These are phyloP conservation scores for Leucocoprinus sp. DNA, from an alignment of 768 basidiomycete species.

Conservation along the genomic window DNA sequence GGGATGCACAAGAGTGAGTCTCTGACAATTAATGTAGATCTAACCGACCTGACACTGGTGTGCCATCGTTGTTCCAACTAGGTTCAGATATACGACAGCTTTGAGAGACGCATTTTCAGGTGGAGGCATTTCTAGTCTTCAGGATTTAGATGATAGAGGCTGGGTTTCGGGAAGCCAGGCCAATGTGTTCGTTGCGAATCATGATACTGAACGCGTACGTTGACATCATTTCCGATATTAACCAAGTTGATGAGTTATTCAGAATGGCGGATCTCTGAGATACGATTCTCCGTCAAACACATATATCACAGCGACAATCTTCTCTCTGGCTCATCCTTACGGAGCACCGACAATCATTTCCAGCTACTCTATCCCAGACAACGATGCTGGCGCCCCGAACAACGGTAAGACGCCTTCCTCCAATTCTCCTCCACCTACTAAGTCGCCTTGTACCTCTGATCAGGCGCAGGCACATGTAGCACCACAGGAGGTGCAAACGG, in stretches of 20 bases:
- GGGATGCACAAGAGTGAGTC: conserved; percentile 58
- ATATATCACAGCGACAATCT: conserved; percentile 51
- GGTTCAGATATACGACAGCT: conserved; percentile 53
- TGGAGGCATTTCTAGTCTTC: conserved; percentile 41
- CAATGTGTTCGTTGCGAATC: conserved; percentile 62
- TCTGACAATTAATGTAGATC: not conserved
- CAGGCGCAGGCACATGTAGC: conserved; percentile 43
- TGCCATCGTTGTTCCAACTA: conserved; percentile 11
- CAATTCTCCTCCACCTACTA: not conserved
- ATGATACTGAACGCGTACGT: conserved; percentile 57
- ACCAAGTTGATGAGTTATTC: not conserved
- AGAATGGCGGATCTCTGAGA: conserved; percentile 49
- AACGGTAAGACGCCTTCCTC: conserved; percentile 25
- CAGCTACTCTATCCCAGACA: conserved; percentile 43
- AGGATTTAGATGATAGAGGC: conserved; percentile 43
- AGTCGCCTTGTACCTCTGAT: not conserved
- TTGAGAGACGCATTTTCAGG: conserved; percentile 44
- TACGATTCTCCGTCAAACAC: conserved; percentile 57
- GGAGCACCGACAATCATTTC: conserved; percentile 60
- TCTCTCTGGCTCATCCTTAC: conserved; percentile 61
- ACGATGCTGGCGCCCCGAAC: conserved; percentile 54
- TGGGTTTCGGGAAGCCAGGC: conserved; percentile 48
- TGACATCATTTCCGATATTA: not conserved
- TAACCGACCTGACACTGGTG: not conserved
- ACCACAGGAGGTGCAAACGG: conserved; percentile 44